phyloP scores from a whole-genome alignment of 768 basidiomycete species.

The Dictyophora rubrovolvata region DNA sequence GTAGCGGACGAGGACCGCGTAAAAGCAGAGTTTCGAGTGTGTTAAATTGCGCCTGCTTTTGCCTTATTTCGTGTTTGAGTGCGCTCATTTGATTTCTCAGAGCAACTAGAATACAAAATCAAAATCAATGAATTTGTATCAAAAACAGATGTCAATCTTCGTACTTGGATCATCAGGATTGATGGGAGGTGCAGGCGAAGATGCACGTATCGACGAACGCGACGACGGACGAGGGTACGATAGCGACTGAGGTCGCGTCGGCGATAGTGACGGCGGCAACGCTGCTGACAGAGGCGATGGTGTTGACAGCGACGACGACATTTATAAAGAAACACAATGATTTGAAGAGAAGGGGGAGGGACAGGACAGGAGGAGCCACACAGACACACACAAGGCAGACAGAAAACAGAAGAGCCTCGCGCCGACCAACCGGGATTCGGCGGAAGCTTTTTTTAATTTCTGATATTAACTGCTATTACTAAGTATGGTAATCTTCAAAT shows the following conservation, averaged over 20 bases:
- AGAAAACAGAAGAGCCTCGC: background rate
- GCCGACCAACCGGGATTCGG: background rate
- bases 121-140: conserved; percentile 12
- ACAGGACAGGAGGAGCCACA: background rate
- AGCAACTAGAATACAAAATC: conserved; percentile 40
- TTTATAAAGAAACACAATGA: background rate
- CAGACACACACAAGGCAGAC: background rate
- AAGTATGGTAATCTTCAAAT: background rate
- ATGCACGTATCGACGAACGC: conserved; percentile 37
- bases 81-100: conserved; percentile 73
- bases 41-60: conserved; percentile 73
- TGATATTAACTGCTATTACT: background rate
- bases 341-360: background rate
- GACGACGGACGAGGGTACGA: conserved; percentile 39
- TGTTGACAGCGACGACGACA: background rate
- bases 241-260: background rate
- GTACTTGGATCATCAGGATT: conserved; percentile 55
- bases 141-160: conserved; percentile 15
- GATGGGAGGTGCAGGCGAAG: conserved; percentile 40
- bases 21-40: conserved; percentile 58
- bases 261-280: conserved; percentile 1
- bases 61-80: conserved; percentile 71
- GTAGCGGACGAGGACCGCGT: conserved; percentile 54
- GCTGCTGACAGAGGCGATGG: background rate
- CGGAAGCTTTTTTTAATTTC: background rate